A percentile compares a stretch with the other conserved stretches of the same genome.
Evolutionary conservation across 306 rosid species (phyloP).

Genomic region (Styphnolobium japonicum): DNA sequence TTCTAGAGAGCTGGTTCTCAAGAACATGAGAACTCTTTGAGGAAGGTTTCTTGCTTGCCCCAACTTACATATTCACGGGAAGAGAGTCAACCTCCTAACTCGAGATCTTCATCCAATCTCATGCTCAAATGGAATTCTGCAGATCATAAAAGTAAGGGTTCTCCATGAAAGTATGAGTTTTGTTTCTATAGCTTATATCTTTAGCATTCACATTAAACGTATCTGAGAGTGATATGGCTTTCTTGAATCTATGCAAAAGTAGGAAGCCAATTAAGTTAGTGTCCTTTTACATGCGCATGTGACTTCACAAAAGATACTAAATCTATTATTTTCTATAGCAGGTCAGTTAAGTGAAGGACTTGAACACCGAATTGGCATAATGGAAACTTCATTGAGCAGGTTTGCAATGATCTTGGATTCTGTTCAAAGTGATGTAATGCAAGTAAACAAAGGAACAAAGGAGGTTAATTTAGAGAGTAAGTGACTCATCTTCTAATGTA

Average conservation of each 20-base stretch:
- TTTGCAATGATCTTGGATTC: slow-evolving; percentile 92
- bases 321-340: slow-evolving; percentile 36
- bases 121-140: slow-evolving; percentile 72
- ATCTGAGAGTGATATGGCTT: background rate
- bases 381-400: slow-evolving; percentile 86
- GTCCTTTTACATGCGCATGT: background rate
- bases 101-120: slow-evolving; percentile 71
- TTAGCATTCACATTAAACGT: background rate
- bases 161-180: slow-evolving; percentile 17
- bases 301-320: slow-evolving; percentile 4
- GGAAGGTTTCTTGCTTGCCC: slow-evolving; percentile 63
- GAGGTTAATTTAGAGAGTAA: slow-evolving; percentile 74
- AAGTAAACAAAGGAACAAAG: slow-evolving; percentile 81
- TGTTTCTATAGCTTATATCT: background rate
- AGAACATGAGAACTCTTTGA: slow-evolving; percentile 71
- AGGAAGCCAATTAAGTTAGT: slow-evolving; percentile 15
- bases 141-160: slow-evolving; percentile 64
- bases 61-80: slow-evolving; percentile 59
- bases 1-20: slow-evolving; percentile 74
- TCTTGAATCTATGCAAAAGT: background rate
- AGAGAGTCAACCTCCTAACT: slow-evolving; percentile 65
- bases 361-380: slow-evolving; percentile 72
- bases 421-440: slow-evolving; percentile 80
- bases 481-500: slow-evolving; percentile 30
- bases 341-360: slow-evolving; percentile 84